phyloP scores from a whole-genome alignment of 1,284 basidiomycete species.

The Paramarasmius palmivorus region DNA sequence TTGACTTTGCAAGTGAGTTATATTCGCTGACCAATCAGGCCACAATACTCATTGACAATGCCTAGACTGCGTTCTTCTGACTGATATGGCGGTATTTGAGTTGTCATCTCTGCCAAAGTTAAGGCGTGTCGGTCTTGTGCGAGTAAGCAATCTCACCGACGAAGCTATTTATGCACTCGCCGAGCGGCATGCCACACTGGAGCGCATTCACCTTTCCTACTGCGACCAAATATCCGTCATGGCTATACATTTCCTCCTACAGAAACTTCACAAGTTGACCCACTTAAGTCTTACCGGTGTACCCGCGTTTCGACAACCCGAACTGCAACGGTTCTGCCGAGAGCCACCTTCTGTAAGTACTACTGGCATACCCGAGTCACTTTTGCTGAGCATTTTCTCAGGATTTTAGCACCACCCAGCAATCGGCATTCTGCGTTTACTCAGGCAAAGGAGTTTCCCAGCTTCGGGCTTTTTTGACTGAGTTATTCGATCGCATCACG shows the following conservation, averaged over 20 bases:
- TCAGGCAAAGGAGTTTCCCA: slow-evolving; percentile 89
- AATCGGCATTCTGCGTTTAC: slow-evolving; percentile 95
- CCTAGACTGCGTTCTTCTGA: slow-evolving; percentile 83
- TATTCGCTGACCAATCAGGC: slow-evolving; percentile 8
- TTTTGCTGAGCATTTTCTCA: slow-evolving; percentile 29
- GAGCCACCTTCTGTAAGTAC: slow-evolving; percentile 78
- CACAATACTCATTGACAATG: slow-evolving; percentile 1
- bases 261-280: slow-evolving; percentile 85
- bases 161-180: slow-evolving; percentile 89
- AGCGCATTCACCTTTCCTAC: slow-evolving; percentile 96
- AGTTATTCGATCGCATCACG: slow-evolving; percentile 70
- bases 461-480: slow-evolving; percentile 77
- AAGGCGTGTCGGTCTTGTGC: slow-evolving; percentile 92
- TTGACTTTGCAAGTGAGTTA: slow-evolving; percentile 93
- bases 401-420: slow-evolving; percentile 93
- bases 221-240: slow-evolving; percentile 94
- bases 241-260: slow-evolving; percentile 89
- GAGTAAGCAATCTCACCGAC: slow-evolving; percentile 91
- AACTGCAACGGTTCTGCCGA: slow-evolving; percentile 90
- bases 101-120: slow-evolving; percentile 88
- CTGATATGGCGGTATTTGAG: slow-evolving; percentile 94
- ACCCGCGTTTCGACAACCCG: slow-evolving; percentile 82
- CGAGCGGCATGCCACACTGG: slow-evolving; percentile 80
- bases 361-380: slow-evolving; percentile 3
- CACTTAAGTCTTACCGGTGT: slow-evolving; percentile 98